Evolutionary conservation across 495 filamentous ascomycete genomes (phyloP), one percentile per base, ranked within the genome.

Genomic region (Hyphodiscus hymeniophilus): DNA sequence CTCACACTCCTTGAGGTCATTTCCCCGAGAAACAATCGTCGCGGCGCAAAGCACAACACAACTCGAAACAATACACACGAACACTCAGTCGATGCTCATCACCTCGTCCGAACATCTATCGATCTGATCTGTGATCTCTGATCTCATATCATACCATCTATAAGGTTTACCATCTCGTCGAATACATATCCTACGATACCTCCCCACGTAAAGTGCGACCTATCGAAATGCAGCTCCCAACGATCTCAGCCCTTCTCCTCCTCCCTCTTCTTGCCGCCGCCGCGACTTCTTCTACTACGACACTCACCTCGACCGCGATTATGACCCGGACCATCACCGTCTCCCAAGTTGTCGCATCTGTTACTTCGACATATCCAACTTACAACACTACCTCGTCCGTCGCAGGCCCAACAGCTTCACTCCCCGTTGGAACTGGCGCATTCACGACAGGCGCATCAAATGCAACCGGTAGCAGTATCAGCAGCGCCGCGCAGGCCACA

Each of bases 261-360:
- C 67, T 73, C 45, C 61, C 67, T 40, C 61, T 70, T 41, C 48
- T 69, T 45, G 57, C 57, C 35, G 58, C 64, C 52, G 67, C n/a
- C 53, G 31, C 52, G 59, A 26, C 34, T n/a, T 49, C 45, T 15
- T 35, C 57, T 12, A 70, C 66, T 35, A 63, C 63, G 2, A 76
- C 71, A 33, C 52, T 63, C 41, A 76, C 73, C 46, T 72, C 67
- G 35, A 73, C 66, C 22, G 54, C 66, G 54, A 75, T 72, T 26
- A 64, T 74, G 56, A 76, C 73, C 52, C 67, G 69, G 59, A 75
- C 71, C 16, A 60, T 76, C 61, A 76, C 68, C 45, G 67, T 75
- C 47, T 50, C 57, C 45, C 61, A 60, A 48, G 63, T 63, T 26
- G 57, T 64, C 50, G 64, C 56, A 23, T 51, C 54, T 18, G 59